Percentiles rank a stretch among this genome's conserved stretches.
These are phyloP conservation scores for Penicillium riverlandense DNA, from an alignment of 495 filamentous ascomycete species.

Conservation along the genomic window DNA sequence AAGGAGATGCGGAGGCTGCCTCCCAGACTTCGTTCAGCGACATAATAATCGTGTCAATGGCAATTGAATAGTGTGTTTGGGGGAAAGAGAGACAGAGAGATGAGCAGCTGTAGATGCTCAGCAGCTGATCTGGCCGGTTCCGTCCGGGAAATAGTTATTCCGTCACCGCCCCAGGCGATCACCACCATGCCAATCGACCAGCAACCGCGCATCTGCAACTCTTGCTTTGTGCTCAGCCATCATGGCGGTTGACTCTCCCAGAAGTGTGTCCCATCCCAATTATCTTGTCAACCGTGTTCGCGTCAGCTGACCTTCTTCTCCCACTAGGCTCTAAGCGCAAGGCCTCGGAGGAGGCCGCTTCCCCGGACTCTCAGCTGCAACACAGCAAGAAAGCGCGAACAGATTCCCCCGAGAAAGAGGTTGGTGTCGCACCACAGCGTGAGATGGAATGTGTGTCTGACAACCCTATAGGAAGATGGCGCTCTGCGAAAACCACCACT, in stretches of 20 bases:
- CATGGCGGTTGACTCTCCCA: conserved; percentile 17
- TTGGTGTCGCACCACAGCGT: conserved; percentile 4
- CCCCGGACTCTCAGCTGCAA: conserved; percentile 43
- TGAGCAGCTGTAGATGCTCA: too few relatives aligned
- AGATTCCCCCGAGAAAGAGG: conserved; percentile 47
- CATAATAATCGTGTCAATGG: conserved; percentile 22
- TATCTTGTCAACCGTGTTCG: not conserved
- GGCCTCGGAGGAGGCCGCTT: conserved; percentile 61
- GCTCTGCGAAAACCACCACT: conserved; percentile 28
- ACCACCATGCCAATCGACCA: not conserved
- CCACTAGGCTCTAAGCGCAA: conserved; percentile 64
- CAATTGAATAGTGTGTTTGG: not conserved
- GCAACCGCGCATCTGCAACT: too few relatives aligned
- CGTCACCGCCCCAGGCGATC: conserved; percentile 5
- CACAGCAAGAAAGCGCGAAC: conserved; percentile 54
- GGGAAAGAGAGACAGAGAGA: not conserved
- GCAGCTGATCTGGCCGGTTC: conserved; percentile 9
- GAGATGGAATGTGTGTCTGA: not conserved
- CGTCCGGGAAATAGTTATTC: conserved; percentile 8
- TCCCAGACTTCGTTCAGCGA: conserved; percentile 86
- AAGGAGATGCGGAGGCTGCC: conserved; percentile 76
- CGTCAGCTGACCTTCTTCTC: conserved; percentile 2
- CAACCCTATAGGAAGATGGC: conserved; percentile 23
- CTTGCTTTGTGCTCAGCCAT: not conserved
- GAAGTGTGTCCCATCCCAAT: conserved; percentile 8